phyloP scores from a whole-genome alignment of 768 basidiomycete genomes.

The Albatrellus ellisii region DNA sequence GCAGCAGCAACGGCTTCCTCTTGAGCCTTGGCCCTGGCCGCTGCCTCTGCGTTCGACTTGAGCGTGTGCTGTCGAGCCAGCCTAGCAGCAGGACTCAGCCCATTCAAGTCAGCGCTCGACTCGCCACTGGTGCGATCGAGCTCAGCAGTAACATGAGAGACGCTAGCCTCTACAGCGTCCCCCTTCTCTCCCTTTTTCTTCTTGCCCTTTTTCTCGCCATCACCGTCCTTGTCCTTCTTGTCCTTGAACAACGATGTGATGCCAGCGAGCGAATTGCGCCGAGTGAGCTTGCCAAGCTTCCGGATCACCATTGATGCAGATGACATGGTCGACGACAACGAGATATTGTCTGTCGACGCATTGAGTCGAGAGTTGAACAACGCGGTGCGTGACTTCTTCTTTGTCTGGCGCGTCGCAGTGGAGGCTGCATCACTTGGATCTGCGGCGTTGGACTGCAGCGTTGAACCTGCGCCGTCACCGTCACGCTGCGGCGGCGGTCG shows the following conservation, averaged over 20 bases:
- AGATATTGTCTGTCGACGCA: constrained; percentile 88
- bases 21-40: constrained; percentile 47
- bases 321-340: constrained; percentile 86
- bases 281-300: constrained; percentile 83
- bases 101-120: constrained; percentile 42
- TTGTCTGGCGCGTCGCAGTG: constrained; percentile 24
- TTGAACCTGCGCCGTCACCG: background rate
- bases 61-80: constrained; percentile 86
- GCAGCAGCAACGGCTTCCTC: constrained; percentile 38
- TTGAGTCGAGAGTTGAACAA: constrained; percentile 86
- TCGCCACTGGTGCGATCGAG: constrained; percentile 61
- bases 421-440: constrained; percentile 17
- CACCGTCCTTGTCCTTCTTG: constrained; percentile 33
- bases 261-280: constrained; percentile 79
- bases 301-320: constrained; percentile 94
- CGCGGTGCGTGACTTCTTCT: constrained; percentile 56
- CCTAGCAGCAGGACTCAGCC: constrained; percentile 82
- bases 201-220: constrained; percentile 31
- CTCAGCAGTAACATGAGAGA: constrained; percentile 79
- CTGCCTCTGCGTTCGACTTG: constrained; percentile 73
- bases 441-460: constrained; percentile 18
- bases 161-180: constrained; percentile 49
- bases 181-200: constrained; percentile 46
- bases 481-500: background rate
- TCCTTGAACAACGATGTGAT: constrained; percentile 94